Conservation (phyloP, 176 grass and related monocot species). For the Oryza brachyantha region DNA sequence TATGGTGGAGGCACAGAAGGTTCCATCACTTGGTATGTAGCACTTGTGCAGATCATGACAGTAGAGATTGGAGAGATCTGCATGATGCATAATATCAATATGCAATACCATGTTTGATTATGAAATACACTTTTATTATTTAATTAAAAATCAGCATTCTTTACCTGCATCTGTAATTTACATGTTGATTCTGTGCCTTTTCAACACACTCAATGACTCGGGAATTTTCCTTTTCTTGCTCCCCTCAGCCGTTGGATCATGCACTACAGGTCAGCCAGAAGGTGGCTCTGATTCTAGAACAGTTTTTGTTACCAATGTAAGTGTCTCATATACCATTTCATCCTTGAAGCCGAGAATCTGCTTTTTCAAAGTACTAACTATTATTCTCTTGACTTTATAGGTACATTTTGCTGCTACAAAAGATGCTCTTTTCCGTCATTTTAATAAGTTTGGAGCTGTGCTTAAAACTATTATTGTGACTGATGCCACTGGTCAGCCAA, state of each 20-base stretch:
- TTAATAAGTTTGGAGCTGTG: constrained; percentile 89
- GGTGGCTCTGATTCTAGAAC: constrained; percentile 56
- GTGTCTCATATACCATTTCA: constrained; percentile 17
- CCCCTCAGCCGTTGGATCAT: constrained; percentile 45
- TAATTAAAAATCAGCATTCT: not conserved
- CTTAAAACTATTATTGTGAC: constrained; percentile 84
- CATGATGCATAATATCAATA: not conserved
- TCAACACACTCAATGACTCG: not conserved
- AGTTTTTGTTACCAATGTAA: constrained; percentile 75
- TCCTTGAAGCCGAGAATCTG: constrained; percentile 4
- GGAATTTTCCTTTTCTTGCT: not conserved
- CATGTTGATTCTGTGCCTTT: constrained; percentile 6
- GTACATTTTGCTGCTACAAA: constrained; percentile 90
- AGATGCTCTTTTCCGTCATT: constrained; percentile 89
- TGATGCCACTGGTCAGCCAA: constrained; percentile 83
- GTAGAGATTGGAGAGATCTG: not conserved
- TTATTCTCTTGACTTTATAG: constrained; percentile 40
- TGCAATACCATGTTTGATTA: not conserved
- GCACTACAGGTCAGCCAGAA: constrained; percentile 43
- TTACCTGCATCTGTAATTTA: too few relatives aligned
- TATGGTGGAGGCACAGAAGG: constrained; percentile 39
- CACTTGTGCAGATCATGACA: not conserved
- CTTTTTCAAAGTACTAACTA: constrained; percentile 3
- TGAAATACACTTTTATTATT: not conserved
- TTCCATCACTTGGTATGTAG: constrained; percentile 52